Evolutionary conservation across 202 grass and related monocot species (phyloP).

Genomic region (Carex sylvatica): DNA sequence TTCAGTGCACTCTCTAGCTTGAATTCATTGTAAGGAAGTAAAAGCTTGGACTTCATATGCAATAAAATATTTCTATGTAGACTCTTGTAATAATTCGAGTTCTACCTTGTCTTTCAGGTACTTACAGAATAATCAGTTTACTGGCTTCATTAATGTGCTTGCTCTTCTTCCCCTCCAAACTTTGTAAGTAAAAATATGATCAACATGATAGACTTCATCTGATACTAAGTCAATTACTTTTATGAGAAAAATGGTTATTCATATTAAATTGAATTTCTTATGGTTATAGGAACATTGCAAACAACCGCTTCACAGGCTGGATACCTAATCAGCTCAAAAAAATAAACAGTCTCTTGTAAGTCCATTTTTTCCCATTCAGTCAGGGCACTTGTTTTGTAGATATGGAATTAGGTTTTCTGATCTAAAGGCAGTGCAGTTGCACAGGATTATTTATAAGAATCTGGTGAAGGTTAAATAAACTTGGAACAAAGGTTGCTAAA

Average conservation of each 20-base stretch:
- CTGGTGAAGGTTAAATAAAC: neutral
- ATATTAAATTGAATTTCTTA: conserved; percentile 17
- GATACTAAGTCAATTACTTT: conserved; percentile 18
- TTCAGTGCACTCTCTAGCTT: conserved; percentile 73
- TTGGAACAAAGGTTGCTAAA: neutral
- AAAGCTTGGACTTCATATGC: neutral
- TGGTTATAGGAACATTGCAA: conserved; percentile 73
- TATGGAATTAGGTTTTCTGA: neutral
- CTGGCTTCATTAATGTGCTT: conserved; percentile 77
- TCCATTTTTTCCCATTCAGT: neutral
- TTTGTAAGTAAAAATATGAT: conserved; percentile 52
- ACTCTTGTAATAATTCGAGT: conserved; percentile 14
- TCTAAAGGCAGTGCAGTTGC: neutral
- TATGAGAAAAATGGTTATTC: conserved; percentile 32
- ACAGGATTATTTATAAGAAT: neutral
- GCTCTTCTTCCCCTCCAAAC: conserved; percentile 73
- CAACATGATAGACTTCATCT: conserved; percentile 6
- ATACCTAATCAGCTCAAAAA: conserved; percentile 85
- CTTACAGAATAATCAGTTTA: conserved; percentile 95
- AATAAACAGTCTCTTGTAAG: conserved; percentile 92
- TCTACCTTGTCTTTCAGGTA: conserved; percentile 47
- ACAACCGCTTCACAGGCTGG: conserved; percentile 93
- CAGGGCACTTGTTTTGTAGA: neutral
- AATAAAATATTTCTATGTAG: neutral
- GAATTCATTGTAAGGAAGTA: conserved; percentile 61